These are phyloP conservation scores for Solidago caesia DNA, from an alignment of 129 eudicot genomes.

Conservation along the genomic window DNA sequence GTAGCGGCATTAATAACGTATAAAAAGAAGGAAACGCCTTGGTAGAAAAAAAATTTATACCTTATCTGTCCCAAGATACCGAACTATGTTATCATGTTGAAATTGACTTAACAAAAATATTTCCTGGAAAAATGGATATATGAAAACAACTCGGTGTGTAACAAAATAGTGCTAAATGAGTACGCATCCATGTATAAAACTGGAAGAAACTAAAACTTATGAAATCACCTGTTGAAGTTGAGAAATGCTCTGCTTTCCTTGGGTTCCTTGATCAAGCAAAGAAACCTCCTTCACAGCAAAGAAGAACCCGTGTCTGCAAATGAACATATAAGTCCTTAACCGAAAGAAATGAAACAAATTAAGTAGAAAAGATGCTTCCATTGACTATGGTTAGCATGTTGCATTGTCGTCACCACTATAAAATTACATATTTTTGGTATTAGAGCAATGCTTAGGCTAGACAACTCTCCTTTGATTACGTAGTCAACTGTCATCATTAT, in stretches of 20 bases:
- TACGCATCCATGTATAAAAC: neutral
- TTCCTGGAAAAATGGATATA: slow-evolving; percentile 51
- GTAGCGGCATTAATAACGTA: neutral
- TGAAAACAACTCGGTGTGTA: slow-evolving; percentile 6
- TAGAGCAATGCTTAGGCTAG: neutral
- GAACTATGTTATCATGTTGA: slow-evolving; percentile 77
- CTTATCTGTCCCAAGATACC: slow-evolving; percentile 76
- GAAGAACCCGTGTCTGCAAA: slow-evolving; percentile 72
- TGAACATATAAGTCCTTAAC: slow-evolving; percentile 17
- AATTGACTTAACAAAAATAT: slow-evolving; percentile 69
- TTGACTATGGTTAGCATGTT: neutral
- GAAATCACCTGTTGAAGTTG: slow-evolving; percentile 76
- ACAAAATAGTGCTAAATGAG: slow-evolving; percentile 2
- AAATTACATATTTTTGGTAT: neutral
- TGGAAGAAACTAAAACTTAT: neutral
- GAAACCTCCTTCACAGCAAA: slow-evolving; percentile 95
- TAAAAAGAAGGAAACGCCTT: neutral
- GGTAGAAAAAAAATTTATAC: slow-evolving; percentile 31
- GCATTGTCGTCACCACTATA: neutral
- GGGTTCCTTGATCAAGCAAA: slow-evolving; percentile 67
- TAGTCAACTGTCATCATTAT: neutral
- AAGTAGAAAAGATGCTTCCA: neutral
- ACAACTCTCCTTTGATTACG: neutral
- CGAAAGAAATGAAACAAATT: neutral
- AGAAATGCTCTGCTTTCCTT: slow-evolving; percentile 62